phyloP scores from a whole-genome alignment of 495 filamentous ascomycete species.

The Mytilinidion resinicola region DNA sequence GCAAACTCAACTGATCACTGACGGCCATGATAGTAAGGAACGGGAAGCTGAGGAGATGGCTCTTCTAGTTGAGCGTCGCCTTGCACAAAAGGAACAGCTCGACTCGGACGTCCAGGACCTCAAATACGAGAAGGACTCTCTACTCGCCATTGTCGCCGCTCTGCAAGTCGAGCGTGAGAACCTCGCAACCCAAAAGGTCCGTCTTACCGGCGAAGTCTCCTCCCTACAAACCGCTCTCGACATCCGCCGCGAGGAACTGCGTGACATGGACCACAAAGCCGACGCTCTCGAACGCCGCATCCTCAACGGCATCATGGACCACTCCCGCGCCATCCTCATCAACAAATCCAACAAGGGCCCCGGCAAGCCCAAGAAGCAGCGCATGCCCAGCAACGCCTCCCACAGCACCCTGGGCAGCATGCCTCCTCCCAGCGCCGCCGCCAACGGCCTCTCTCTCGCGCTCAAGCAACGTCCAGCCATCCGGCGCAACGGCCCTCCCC shows the following conservation, averaged over 20 bases:
- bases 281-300: constrained; percentile 86
- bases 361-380: constrained; percentile 54
- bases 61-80: constrained; percentile 68
- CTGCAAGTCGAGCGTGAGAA: constrained; percentile 46
- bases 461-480: constrained; percentile 41
- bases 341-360: constrained; percentile 44
- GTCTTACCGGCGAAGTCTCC: constrained; percentile 75
- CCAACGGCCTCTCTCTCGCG: constrained; percentile 31
- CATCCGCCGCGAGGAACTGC: constrained; percentile 83
- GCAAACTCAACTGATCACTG: constrained; percentile 70
- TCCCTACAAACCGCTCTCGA: constrained; percentile 81
- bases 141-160: constrained; percentile 32
- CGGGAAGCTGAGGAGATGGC: constrained; percentile 76
- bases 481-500: constrained; percentile 27
- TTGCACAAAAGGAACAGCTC: constrained; percentile 71
- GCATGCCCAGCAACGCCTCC: constrained; percentile 52
- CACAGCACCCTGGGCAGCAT: constrained; percentile 40
- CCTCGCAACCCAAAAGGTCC: constrained; percentile 63
- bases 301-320: constrained; percentile 89
- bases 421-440: constrained; percentile 32
- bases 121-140: constrained; percentile 52
- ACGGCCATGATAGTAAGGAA: constrained; percentile 73
- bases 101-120: constrained; percentile 63
- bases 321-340: constrained; percentile 74
- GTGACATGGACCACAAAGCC: constrained; percentile 79